Percentiles rank a stretch among this genome's conserved stretches.
Evolutionary conservation across 129 eudicot species (phyloP).

Genomic region (Centrapalus pauciflorus): DNA sequence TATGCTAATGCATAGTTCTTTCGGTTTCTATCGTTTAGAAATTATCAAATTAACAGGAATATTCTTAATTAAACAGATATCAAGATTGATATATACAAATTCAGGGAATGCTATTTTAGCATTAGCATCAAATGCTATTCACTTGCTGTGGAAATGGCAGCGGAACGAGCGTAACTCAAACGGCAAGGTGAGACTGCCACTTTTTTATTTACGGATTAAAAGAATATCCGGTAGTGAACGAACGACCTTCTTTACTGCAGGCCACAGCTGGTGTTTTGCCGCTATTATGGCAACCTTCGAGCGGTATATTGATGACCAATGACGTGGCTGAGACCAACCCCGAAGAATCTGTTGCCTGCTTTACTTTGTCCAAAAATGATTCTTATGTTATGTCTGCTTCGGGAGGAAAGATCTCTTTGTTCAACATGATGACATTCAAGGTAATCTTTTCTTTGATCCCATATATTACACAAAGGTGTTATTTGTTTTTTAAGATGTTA

Average conservation of each 20-base stretch:
- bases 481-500: too few species aligned
- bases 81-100: slow-evolving; percentile 84
- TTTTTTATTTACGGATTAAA: background rate
- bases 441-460: slow-evolving; percentile 29
- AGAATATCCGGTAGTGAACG: background rate
- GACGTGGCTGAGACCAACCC: slow-evolving; percentile 55
- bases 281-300: slow-evolving; percentile 88
- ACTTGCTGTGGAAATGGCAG: slow-evolving; percentile 92
- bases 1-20: background rate
- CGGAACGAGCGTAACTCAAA: slow-evolving; percentile 59
- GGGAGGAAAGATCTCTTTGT: slow-evolving; percentile 81
- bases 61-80: slow-evolving; percentile 46
- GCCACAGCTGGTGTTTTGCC: slow-evolving; percentile 77
- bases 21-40: background rate
- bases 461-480: background rate
- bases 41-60: background rate
- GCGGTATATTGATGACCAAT: slow-evolving; percentile 86
- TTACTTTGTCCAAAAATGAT: slow-evolving; percentile 88
- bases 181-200: slow-evolving; percentile 51
- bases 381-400: slow-evolving; percentile 93
- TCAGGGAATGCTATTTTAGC: slow-evolving; percentile 76
- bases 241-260: slow-evolving; percentile 29
- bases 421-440: slow-evolving; percentile 97
- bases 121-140: slow-evolving; percentile 78
- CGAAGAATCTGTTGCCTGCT: slow-evolving; percentile 87